A percentile compares a stretch with the other conserved stretches of the same genome.
phyloP scores from a whole-genome alignment of 441 rosid genomes.

The Mallotus repandus region DNA sequence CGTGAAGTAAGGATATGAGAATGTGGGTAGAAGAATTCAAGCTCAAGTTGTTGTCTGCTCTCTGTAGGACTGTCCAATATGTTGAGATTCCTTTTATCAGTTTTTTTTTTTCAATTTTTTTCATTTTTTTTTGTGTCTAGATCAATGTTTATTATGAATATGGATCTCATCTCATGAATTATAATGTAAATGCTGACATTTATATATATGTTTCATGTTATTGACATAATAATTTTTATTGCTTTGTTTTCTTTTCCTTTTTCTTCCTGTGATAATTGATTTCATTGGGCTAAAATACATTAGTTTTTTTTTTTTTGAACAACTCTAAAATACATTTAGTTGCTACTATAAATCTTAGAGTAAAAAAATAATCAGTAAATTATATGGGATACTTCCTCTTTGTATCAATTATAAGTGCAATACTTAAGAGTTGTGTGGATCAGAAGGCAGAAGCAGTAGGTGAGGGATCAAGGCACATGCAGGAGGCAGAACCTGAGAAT shows the following conservation, averaged over 20 bases:
- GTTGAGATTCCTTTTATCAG: slow-evolving; percentile 6
- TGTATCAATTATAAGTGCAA: slow-evolving; percentile 8
- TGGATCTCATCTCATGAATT: slow-evolving; percentile 41
- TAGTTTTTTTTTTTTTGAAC: no score
- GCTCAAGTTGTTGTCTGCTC: slow-evolving; percentile 1
- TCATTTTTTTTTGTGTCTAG: slow-evolving; percentile 20
- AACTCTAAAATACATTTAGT: no score
- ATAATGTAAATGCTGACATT: slow-evolving; percentile 44
- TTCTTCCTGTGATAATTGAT: background rate
- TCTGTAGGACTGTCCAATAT: slow-evolving; percentile 22
- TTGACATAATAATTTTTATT: slow-evolving; percentile 8
- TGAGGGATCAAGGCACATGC: slow-evolving; percentile 42
- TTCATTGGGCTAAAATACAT: background rate
- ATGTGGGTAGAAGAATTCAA: background rate
- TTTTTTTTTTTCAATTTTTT: slow-evolving; percentile 21
- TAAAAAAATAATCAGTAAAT: background rate
- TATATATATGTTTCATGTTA: background rate
- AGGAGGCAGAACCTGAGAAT: slow-evolving; percentile 36
- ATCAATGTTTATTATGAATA: slow-evolving; percentile 25
- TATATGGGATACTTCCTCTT: background rate
- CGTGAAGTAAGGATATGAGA: slow-evolving; percentile 7
- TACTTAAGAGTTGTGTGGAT: slow-evolving; percentile 14
- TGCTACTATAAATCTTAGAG: background rate
- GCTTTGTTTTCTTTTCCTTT: background rate
- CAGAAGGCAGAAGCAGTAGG: slow-evolving; percentile 25